Conservation (phyloP, 1,139 yeast species). For the Suhomyces terraborum region DNA sequence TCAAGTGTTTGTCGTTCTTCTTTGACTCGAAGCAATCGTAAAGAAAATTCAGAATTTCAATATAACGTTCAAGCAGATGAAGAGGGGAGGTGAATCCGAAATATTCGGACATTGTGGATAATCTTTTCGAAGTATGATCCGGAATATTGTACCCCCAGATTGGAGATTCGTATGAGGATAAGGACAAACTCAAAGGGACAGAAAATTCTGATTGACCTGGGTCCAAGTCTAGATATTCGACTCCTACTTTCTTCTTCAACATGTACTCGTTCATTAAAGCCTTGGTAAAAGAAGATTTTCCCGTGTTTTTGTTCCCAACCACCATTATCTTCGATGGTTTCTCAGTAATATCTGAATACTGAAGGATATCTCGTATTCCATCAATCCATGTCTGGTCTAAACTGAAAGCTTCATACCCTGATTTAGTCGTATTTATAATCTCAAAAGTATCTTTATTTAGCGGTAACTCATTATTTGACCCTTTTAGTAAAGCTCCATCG, state of each 20-base stretch:
- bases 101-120: slow-evolving; percentile 33
- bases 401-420: slow-evolving; percentile 28
- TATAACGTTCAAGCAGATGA: slow-evolving; percentile 62
- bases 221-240: slow-evolving; percentile 71
- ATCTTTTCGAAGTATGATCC: slow-evolving; percentile 10
- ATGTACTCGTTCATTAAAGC: slow-evolving; percentile 50
- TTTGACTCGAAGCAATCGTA: slow-evolving; percentile 26
- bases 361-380: slow-evolving; percentile 13
- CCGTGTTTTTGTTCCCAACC: slow-evolving; percentile 66
- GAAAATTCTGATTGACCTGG: slow-evolving; percentile 91
- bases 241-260: slow-evolving; percentile 19
- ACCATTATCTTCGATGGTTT: slow-evolving; percentile 30
- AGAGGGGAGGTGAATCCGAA: slow-evolving; percentile 78
- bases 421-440: slow-evolving; percentile 31
- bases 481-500: neutral
- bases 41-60: slow-evolving; percentile 47
- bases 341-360: neutral
- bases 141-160: slow-evolving; percentile 32
- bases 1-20: slow-evolving; percentile 45
- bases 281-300: slow-evolving; percentile 76
- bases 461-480: neutral
- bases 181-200: slow-evolving; percentile 66
- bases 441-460: slow-evolving; percentile 31
- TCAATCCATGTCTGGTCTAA: slow-evolving; percentile 27
- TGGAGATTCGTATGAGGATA: slow-evolving; percentile 30